Conservation (phyloP, 371 early-diverging fungal genomes). For the Mortierella sp. region DNA sequence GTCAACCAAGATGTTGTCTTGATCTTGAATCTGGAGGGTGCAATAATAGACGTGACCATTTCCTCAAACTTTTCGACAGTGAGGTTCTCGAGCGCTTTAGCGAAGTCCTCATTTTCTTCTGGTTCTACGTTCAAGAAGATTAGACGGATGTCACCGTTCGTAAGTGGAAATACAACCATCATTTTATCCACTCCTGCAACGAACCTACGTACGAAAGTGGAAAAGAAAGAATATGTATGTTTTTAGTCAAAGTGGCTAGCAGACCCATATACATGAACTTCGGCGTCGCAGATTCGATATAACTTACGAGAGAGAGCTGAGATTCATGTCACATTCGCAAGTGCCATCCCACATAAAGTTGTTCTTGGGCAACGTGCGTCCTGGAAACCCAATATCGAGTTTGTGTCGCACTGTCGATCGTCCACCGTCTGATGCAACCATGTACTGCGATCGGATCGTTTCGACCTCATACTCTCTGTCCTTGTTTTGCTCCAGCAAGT, state of each 20-base stretch:
- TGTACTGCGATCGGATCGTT: slow-evolving; percentile 23
- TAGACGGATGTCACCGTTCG: too few relatives aligned
- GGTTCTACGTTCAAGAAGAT: slow-evolving; percentile 18
- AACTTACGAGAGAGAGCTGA: slow-evolving; percentile 21
- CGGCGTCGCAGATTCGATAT: background rate
- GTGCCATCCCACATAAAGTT: slow-evolving; percentile 38
- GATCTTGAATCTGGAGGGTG: slow-evolving; percentile 15
- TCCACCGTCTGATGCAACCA: slow-evolving; percentile 39
- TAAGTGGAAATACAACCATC: too few relatives aligned
- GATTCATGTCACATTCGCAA: slow-evolving; percentile 10
- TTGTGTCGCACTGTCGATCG: slow-evolving; percentile 33
- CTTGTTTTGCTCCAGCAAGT: slow-evolving; percentile 8
- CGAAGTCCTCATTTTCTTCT: slow-evolving; percentile 21
- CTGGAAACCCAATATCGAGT: slow-evolving; percentile 27
- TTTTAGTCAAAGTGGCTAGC: background rate
- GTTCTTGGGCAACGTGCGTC: slow-evolving; percentile 20
- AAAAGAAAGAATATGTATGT: too few relatives aligned
- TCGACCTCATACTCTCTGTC: slow-evolving; percentile 31
- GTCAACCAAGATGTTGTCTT: slow-evolving; percentile 31
- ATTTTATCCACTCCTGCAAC: slow-evolving; percentile 4
- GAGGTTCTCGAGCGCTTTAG: slow-evolving; percentile 1
- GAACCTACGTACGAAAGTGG: slow-evolving; percentile 4
- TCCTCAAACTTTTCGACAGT: slow-evolving; percentile 18
- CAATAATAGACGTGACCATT: background rate
- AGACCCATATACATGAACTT: background rate